phyloP scores from a whole-genome alignment of 176 grass and related monocot genomes.

The Zoysia pacifica region DNA sequence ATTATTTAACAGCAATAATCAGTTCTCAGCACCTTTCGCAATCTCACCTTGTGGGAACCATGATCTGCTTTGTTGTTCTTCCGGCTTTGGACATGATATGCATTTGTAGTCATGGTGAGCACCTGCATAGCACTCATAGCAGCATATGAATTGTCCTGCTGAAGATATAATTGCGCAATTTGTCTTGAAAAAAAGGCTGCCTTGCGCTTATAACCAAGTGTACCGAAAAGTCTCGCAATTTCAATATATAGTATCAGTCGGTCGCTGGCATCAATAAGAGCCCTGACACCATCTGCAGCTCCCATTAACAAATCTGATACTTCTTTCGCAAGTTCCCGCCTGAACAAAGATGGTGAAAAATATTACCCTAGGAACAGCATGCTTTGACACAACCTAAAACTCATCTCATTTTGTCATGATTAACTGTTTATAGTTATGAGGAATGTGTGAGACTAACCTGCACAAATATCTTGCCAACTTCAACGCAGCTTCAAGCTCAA shows the following conservation, averaged over 20 bases:
- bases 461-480: slow-evolving; percentile 97
- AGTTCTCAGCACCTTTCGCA: slow-evolving; percentile 11
- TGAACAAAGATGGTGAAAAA: slow-evolving; percentile 37
- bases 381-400: slow-evolving; percentile 16
- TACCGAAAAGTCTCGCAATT: slow-evolving; percentile 94
- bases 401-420: slow-evolving; percentile 20
- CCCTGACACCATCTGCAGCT: slow-evolving; percentile 93
- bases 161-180: slow-evolving; percentile 94
- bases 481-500: slow-evolving; percentile 98
- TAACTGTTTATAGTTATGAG: slow-evolving; percentile 3
- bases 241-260: slow-evolving; percentile 90
- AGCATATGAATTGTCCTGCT: slow-evolving; percentile 89
- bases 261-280: slow-evolving; percentile 95
- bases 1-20: slow-evolving; percentile 13
- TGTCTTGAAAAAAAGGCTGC: slow-evolving; percentile 98
- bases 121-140: slow-evolving; percentile 99
- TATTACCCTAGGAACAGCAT: slow-evolving; percentile 20
- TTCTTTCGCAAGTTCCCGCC: slow-evolving; percentile 84
- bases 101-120: slow-evolving; percentile 80
- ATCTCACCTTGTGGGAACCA: slow-evolving; percentile 44
- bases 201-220: slow-evolving; percentile 91
- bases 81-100: slow-evolving; percentile 94
- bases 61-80: slow-evolving; percentile 51
- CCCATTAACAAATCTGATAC: slow-evolving; percentile 95
- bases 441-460: slow-evolving; percentile 46